Base-by-base conservation (phyloP, 345 rosid genomes). In the Eucalyptus microcorys region DNA sequence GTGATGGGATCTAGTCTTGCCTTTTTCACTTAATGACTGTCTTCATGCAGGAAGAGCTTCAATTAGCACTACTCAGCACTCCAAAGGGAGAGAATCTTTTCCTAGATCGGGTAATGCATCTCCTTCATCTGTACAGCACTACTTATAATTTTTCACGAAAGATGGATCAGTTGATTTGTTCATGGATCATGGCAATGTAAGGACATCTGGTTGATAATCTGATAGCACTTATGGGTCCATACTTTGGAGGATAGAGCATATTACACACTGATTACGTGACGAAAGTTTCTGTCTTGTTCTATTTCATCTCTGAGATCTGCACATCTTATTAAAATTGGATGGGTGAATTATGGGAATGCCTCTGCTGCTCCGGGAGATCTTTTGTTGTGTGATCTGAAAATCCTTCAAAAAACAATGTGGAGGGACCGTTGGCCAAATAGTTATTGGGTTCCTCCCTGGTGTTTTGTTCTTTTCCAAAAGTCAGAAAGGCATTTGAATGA, bases 51-150 rank as follows among this genome's bases (percentile, higher is more conserved):
- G 99, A 97, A 93, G 99, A 97, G 90, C 99, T 97, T 90, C 95
- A 92, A 37, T 83, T 97, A 61, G 99, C 99, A 14, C 87, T 97
- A 40, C 91, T 97, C 89, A 93, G 92, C 88, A 91, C 94, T 91
- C 92, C 95, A 22, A 55, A 16, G 17, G 94, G 96, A 43, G 99
- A 95, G 93, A 96, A 96, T 91, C 96, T 97, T 71, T 96, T 97
- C 92, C 93, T 96, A n/a, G 99, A 96, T 85, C 90, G 97, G 99
- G 99, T 97, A 93, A 93, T 91, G 66, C 50, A 19, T 88, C 52
- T 88, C 53, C 86, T 91, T 86, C 42, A 30, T 49, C 55, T 87
- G 83, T 61, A 37, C 4, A 1, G 45, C 13, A 13, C 45, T 37
- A 42, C 27, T 37, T 71, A 37, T 10, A 37, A 71, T 37, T 71